Conservation (phyloP, 1,284 basidiomycete genomes). For the Takashimella koratensis region DNA sequence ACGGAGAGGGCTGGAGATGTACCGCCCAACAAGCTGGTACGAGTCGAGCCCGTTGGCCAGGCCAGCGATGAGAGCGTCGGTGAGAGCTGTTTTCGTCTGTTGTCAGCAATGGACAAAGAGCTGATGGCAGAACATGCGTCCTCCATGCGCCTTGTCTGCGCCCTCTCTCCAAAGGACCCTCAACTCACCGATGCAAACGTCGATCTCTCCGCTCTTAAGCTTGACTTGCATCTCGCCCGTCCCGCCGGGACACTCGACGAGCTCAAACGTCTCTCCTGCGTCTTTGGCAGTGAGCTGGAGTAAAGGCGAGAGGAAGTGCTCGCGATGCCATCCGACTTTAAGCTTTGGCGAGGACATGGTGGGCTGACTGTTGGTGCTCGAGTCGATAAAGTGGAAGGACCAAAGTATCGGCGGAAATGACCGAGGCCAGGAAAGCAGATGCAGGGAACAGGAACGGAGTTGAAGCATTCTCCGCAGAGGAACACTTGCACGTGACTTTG, state of each 20-base stretch:
- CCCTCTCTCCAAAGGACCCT: too few relatives aligned
- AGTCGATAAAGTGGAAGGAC: too few relatives aligned
- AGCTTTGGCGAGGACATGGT: slow-evolving; percentile 24
- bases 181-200: slow-evolving; percentile 71
- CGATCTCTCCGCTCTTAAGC: slow-evolving; percentile 78
- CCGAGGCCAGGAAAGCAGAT: slow-evolving; percentile 4
- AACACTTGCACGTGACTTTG: background rate
- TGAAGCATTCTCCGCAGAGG: background rate
- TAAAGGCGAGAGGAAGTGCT: slow-evolving; percentile 87
- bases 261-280: slow-evolving; percentile 64
- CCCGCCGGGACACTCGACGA: slow-evolving; percentile 89
- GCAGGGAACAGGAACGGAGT: slow-evolving; percentile 1
- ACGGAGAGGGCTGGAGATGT: slow-evolving; percentile 80
- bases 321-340: slow-evolving; percentile 60
- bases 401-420: slow-evolving; percentile 8
- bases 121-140: too few relatives aligned
- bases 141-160: too few relatives aligned
- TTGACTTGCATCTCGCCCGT: slow-evolving; percentile 86
- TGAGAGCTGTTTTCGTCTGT: slow-evolving; percentile 79
- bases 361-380: too few relatives aligned
- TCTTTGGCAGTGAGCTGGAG: slow-evolving; percentile 62
- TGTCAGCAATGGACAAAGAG: slow-evolving; percentile 8
- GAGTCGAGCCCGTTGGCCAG: slow-evolving; percentile 80
- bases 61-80: slow-evolving; percentile 88
- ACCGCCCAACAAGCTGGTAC: slow-evolving; percentile 90